A percentile compares a stretch with the other conserved stretches of the same genome.
phyloP scores from a whole-genome alignment of 345 rosid genomes.

The Brassica rapa region DNA sequence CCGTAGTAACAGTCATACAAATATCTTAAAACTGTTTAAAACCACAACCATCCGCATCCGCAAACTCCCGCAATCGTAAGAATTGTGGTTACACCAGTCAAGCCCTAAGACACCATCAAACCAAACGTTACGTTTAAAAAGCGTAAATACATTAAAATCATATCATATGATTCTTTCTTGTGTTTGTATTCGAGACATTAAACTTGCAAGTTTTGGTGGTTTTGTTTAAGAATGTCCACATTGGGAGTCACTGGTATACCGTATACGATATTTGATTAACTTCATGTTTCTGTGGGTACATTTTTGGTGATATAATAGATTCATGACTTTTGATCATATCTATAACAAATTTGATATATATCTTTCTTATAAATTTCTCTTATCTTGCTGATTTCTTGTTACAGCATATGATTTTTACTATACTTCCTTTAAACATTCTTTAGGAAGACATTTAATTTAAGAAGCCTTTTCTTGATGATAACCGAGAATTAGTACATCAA shows the following conservation, averaged over 20 bases:
- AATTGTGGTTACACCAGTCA: no score
- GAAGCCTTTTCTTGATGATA: not conserved
- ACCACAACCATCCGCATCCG: no score
- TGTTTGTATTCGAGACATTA: not conserved
- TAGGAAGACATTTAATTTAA: not conserved
- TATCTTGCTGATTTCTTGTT: not conserved
- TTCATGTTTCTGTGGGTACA: not conserved
- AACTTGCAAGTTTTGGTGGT: slow-evolving; percentile 1
- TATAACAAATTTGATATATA: not conserved
- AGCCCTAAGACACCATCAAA: not conserved
- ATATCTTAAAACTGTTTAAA: no score
- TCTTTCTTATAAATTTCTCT: not conserved
- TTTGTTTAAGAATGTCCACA: not conserved
- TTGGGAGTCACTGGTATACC: not conserved
- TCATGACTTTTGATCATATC: not conserved
- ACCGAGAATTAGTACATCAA: not conserved
- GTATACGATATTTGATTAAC: not conserved
- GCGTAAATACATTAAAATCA: not conserved
- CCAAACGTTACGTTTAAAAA: not conserved
- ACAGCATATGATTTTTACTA: not conserved
- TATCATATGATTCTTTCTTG: not conserved
- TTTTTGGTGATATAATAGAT: not conserved
- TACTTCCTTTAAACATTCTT: not conserved
- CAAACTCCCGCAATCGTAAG: no score
- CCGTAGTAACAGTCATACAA: no score